Percentiles rank a stretch among this genome's conserved stretches.
Evolutionary conservation across 2,329 filamentous ascomycete genomes (phyloP).

Genomic region (Huntiella savannae): DNA sequence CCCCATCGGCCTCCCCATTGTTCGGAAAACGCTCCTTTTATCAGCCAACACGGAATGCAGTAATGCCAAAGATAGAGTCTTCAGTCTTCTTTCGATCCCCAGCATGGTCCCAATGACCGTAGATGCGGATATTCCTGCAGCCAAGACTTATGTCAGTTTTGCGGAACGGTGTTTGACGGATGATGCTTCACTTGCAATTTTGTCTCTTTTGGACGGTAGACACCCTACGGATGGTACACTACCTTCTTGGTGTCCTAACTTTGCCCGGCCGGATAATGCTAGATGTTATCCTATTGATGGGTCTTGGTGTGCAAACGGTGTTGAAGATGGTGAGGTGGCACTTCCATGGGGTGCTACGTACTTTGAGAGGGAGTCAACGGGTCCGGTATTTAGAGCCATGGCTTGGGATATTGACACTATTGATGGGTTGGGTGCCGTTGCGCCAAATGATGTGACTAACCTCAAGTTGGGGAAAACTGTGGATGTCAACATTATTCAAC

Average conservation of each 20-base stretch:
- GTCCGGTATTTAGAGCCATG: conserved; percentile 9
- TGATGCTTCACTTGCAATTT: conserved; percentile 5
- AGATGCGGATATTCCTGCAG: conserved; percentile 3
- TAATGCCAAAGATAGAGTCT: conserved; percentile 6
- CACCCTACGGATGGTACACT: conserved; percentile 4
- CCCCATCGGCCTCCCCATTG: neutral
- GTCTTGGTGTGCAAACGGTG: conserved; percentile 8
- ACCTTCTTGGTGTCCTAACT: conserved; percentile 10
- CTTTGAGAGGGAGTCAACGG: conserved; percentile 6
- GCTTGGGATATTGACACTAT: conserved; percentile 9
- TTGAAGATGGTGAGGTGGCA: conserved; percentile 5
- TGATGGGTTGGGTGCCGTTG: conserved; percentile 9
- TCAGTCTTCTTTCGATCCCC: conserved; percentile 6
- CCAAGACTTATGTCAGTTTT: conserved; percentile 6
- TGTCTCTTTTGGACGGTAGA: conserved; percentile 9
- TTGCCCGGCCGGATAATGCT: conserved; percentile 5
- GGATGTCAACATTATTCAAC: conserved; percentile 5
- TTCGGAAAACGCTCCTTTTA: conserved; percentile 5
- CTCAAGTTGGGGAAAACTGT: conserved; percentile 1
- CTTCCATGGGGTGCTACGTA: conserved; percentile 10
- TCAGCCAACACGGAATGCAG: conserved; percentile 7
- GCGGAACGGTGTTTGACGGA: conserved; percentile 7
- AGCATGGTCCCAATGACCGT: conserved; percentile 4
- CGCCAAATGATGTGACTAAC: conserved; percentile 3
- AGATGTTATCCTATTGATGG: conserved; percentile 1